Base-by-base conservation (phyloP, 2,329 filamentous ascomycete species). In the Tolypocladium endophyticum region DNA sequence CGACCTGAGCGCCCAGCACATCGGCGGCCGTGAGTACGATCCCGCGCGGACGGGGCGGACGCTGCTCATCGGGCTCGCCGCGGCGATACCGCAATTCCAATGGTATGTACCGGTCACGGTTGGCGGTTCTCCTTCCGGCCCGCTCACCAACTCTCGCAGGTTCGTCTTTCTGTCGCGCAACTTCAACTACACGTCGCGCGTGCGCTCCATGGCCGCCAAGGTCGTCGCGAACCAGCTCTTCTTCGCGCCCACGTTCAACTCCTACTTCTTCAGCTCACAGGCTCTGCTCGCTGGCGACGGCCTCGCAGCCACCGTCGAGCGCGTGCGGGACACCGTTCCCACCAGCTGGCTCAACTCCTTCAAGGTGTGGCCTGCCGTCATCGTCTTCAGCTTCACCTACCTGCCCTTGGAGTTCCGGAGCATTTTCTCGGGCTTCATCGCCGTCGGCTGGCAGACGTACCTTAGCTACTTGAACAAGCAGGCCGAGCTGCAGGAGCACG, bases 381-480 rank as follows among this genome's bases (percentile, higher is more conserved):
- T 88, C 18, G 91, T 91, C 0, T 87, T 97, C 70, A 92, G 82
- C 72, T 95, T 97, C 69, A 85, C 88, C n/a, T 94, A 90, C 68
- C 77, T 97, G 5, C 84, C 87, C 33, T 78, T 91, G 55, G 86
- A 93, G 69, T 93, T 90, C 73, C 80, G 92, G 57, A 89, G 86
- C 66, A 81, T 96, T 20, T 94, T 96, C 66, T 85, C 88, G 0
- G 90, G 89, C 1, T 76, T 88, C 8, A 82, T 96, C 64, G 90
- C 90, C 1, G 87, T 96, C 57, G 89, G 89, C 0, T 97, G 92
- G 92, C 92, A 96, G 81, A 92, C 90, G 0, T 97, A 96, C 78
- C 70, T 97, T 66, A 90, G 87, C 65, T 89, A 86, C 72, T 73
- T 96, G 68, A 96, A 96, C 68, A 81, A 87, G 67, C 77, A 78